A percentile compares a stretch with the other conserved stretches of the same genome.
Evolutionary conservation across 805 yeast genomes (phyloP).

Genomic region (Candida chauliodis): DNA sequence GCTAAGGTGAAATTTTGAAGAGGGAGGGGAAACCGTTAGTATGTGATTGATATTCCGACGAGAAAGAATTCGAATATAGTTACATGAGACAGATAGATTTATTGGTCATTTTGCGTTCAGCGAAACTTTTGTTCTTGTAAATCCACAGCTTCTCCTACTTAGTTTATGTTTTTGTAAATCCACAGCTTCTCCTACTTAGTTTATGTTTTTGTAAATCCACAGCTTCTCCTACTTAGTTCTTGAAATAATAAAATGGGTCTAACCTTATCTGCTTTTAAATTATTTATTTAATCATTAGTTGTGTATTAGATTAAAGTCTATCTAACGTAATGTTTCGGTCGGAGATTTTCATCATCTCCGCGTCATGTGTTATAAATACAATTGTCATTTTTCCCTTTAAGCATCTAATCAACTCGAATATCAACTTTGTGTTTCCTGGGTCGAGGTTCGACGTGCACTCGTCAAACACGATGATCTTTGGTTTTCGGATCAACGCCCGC

Average conservation of each 20-base stretch:
- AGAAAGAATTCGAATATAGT: too few species aligned
- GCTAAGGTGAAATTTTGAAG: background rate
- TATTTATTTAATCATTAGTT: too few species aligned
- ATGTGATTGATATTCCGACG: background rate
- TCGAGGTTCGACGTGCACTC: slow-evolving; percentile 92
- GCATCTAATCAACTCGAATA: slow-evolving; percentile 48
- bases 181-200: too few species aligned
- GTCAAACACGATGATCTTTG: slow-evolving; percentile 69
- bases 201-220: too few species aligned
- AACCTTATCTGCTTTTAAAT: background rate
- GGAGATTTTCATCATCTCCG: slow-evolving; percentile 59
- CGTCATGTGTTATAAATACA: slow-evolving; percentile 71
- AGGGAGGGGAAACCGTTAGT: background rate
- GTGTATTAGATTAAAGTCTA: slow-evolving; percentile 51
- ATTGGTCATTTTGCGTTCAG: too few species aligned
- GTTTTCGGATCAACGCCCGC: slow-evolving; percentile 68
- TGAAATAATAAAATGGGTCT: background rate
- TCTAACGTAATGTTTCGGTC: slow-evolving; percentile 48
- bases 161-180: too few species aligned
- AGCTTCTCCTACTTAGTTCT: too few species aligned
- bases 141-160: too few species aligned
- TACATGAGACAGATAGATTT: too few species aligned
- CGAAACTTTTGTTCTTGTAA: too few species aligned
- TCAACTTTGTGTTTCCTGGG: slow-evolving; percentile 47
- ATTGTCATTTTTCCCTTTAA: slow-evolving; percentile 35